Evolutionary conservation across 2,329 filamentous ascomycete species (phyloP).

Genomic region (Emmonsiellopsis sp.): DNA sequence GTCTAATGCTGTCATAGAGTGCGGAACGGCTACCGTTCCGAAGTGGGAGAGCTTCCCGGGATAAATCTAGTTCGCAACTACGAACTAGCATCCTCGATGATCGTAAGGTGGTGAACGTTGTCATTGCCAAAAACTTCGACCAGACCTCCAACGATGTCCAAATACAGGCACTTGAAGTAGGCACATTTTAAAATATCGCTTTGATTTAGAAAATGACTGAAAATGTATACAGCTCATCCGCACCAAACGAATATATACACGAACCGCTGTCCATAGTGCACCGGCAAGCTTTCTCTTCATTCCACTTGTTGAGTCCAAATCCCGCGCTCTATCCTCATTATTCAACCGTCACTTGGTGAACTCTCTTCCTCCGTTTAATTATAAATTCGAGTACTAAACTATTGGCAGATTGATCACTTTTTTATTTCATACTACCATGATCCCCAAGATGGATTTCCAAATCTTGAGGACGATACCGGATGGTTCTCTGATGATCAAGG

Average conservation of each 20-base stretch:
- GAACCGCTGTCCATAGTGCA: conserved; percentile 61
- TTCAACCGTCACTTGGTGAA: conserved; percentile 35
- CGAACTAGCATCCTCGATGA: conserved; percentile 34
- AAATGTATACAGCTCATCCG: conserved; percentile 59
- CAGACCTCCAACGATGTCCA: conserved; percentile 65
- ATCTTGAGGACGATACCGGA: conserved; percentile 55
- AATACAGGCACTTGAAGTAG: conserved; percentile 60
- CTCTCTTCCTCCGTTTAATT: background rate
- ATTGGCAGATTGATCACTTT: conserved; percentile 61
- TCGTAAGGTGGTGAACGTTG: conserved; percentile 63
- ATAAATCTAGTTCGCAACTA: conserved; percentile 14
- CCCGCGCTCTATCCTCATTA: conserved; percentile 19
- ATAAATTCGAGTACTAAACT: background rate
- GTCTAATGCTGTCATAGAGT: conserved; percentile 1
- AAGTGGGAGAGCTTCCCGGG: conserved; percentile 9
- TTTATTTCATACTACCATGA: conserved; percentile 83
- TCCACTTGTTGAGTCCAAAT: conserved; percentile 49
- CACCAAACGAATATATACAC: conserved; percentile 66
- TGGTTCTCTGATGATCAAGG: conserved; percentile 26
- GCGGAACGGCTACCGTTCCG: conserved; percentile 13
- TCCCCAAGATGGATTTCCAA: conserved; percentile 59
- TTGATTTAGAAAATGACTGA: conserved; percentile 6
- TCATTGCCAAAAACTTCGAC: conserved; percentile 75
- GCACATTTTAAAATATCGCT: background rate
- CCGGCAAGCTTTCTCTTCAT: conserved; percentile 74